Evolutionary conservation across 1,284 basidiomycete genomes (phyloP).

Genomic region (Ganoderma multipileum): DNA sequence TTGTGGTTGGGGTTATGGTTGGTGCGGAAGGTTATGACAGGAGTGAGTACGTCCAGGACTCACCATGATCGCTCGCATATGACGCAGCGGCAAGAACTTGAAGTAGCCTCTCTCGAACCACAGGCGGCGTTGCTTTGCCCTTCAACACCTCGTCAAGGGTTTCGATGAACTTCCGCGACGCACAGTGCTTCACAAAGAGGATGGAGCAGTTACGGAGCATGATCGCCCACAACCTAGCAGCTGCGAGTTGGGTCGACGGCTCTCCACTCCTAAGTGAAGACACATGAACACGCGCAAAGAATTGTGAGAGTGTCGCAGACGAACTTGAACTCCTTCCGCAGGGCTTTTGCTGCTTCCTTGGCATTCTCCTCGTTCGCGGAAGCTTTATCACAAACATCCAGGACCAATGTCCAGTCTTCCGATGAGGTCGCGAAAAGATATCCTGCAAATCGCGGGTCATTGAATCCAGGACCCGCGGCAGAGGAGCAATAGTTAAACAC

Average conservation of each 20-base stretch:
- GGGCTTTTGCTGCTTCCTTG: slow-evolving; percentile 76
- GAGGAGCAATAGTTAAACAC: slow-evolving; percentile 17
- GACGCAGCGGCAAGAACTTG: slow-evolving; percentile 78
- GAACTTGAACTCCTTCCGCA: slow-evolving; percentile 80
- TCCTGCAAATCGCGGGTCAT: slow-evolving; percentile 46
- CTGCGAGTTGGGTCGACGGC: slow-evolving; percentile 72
- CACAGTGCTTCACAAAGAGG: slow-evolving; percentile 69
- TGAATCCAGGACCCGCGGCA: not conserved
- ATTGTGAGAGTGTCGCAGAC: slow-evolving; percentile 29
- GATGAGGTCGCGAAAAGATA: slow-evolving; percentile 77
- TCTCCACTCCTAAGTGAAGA: slow-evolving; percentile 64
- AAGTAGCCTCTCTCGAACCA: slow-evolving; percentile 74
- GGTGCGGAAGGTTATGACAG: not conserved
- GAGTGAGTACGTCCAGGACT: slow-evolving; percentile 23
- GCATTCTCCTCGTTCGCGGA: slow-evolving; percentile 70
- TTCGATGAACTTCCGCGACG: slow-evolving; percentile 79
- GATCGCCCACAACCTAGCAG: slow-evolving; percentile 82
- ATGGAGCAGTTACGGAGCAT: slow-evolving; percentile 78
- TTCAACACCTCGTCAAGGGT: slow-evolving; percentile 72
- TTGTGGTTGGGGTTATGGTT: slow-evolving; percentile 21
- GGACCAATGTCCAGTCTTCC: slow-evolving; percentile 79
- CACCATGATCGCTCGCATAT: slow-evolving; percentile 61
- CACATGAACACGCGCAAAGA: not conserved
- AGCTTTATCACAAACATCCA: slow-evolving; percentile 80
- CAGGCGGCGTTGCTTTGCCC: slow-evolving; percentile 66